These are phyloP conservation scores for Curvularia lunata DNA, from an alignment of 2,329 filamentous ascomycete genomes.

Conservation along the genomic window DNA sequence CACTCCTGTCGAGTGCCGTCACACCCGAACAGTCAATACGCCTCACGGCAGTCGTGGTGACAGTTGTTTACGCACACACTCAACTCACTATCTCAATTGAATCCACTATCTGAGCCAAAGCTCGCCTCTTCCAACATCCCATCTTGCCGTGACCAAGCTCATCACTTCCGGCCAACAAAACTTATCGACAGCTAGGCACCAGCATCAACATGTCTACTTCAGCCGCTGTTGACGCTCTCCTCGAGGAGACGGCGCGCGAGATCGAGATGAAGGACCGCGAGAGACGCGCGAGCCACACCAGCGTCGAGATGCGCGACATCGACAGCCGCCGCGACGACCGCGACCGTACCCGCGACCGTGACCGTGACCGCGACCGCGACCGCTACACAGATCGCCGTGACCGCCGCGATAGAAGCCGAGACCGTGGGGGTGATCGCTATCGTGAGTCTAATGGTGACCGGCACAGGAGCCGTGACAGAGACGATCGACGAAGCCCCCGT, in stretches of 20 bases:
- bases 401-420: slow-evolving; percentile 40
- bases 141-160: slow-evolving; percentile 33
- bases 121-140: slow-evolving; percentile 27
- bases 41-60: slow-evolving; percentile 20
- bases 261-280: slow-evolving; percentile 25
- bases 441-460: slow-evolving; percentile 43
- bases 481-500: slow-evolving; percentile 35
- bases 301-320: slow-evolving; percentile 39
- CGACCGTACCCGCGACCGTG: slow-evolving; percentile 43
- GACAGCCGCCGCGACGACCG: slow-evolving; percentile 40
- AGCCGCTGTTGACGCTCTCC: slow-evolving; percentile 85
- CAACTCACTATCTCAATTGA: slow-evolving; percentile 32
- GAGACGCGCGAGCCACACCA: slow-evolving; percentile 24
- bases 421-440: slow-evolving; percentile 33
- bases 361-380: slow-evolving; percentile 41
- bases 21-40: slow-evolving; percentile 19
- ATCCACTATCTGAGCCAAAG: slow-evolving; percentile 28
- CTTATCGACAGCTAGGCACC: slow-evolving; percentile 37
- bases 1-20: slow-evolving; percentile 20
- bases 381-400: slow-evolving; percentile 31
- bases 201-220: slow-evolving; percentile 44
- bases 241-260: slow-evolving; percentile 64
- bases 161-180: slow-evolving; percentile 26
- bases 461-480: slow-evolving; percentile 42
- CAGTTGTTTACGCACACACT: slow-evolving; percentile 23